Evolutionary conservation across 352 stramenopile genomes (phyloP).

Genomic region (Pythium dissotocum): DNA sequence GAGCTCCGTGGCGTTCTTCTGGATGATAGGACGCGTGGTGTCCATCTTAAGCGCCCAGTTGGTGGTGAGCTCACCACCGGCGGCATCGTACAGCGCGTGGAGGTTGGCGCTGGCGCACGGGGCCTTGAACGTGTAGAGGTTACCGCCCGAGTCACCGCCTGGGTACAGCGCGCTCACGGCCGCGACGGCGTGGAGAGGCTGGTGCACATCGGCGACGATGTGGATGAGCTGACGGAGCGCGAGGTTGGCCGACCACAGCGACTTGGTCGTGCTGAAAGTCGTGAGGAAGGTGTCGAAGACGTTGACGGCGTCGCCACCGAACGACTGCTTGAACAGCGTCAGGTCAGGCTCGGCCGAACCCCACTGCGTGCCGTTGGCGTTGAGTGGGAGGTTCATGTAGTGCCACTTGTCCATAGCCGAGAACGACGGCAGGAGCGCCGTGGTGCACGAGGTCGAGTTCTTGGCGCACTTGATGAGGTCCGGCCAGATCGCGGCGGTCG

Average conservation of each 20-base stretch:
- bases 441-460: conserved; percentile 13
- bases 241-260: conserved; percentile 61
- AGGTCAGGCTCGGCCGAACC: conserved; percentile 41
- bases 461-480: conserved; percentile 33
- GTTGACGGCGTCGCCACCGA: conserved; percentile 46
- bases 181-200: conserved; percentile 56
- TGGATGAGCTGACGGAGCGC: conserved; percentile 71
- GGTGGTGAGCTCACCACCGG: conserved; percentile 52
- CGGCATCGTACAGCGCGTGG: conserved; percentile 63
- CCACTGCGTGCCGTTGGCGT: conserved; percentile 51
- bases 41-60: conserved; percentile 46
- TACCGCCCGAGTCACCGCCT: conserved; percentile 54
- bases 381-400: conserved; percentile 62
- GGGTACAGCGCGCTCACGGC: conserved; percentile 50
- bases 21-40: conserved; percentile 20
- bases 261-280: conserved; percentile 63
- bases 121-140: conserved; percentile 52
- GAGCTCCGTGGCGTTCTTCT: conserved; percentile 48
- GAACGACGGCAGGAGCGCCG: conserved; percentile 37
- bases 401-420: conserved; percentile 59
- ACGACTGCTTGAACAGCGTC: conserved; percentile 49
- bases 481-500: conserved; percentile 31
- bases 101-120: conserved; percentile 60
- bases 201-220: conserved; percentile 64
- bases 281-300: conserved; percentile 50